Evolutionary conservation across 2,329 filamentous ascomycete genomes (phyloP).

Genomic region (Arthrinium phaeospermum): DNA sequence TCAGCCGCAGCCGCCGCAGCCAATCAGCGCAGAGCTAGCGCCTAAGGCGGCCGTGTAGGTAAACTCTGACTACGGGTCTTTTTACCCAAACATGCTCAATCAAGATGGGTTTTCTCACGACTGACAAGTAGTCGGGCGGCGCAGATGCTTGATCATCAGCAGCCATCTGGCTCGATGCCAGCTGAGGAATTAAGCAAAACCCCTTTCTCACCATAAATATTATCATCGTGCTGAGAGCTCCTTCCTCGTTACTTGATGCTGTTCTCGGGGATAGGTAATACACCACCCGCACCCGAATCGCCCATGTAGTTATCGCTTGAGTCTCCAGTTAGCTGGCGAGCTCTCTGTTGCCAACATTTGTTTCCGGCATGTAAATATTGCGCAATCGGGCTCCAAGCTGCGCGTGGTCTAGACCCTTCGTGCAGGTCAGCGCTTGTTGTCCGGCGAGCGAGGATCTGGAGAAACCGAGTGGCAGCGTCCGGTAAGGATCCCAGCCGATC

Average conservation of each 20-base stretch:
- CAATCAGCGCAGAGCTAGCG: background rate
- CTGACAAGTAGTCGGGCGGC: background rate
- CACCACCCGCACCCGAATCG: background rate
- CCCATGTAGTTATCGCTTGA: background rate
- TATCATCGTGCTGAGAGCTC: background rate
- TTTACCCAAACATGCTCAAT: background rate
- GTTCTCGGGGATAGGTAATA: background rate
- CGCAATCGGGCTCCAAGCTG: background rate
- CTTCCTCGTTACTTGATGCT: background rate
- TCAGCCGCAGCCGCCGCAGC: background rate
- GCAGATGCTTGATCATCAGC: conserved; percentile 11
- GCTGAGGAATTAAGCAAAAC: background rate
- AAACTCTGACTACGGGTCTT: background rate
- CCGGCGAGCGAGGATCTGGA: background rate
- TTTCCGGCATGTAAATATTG: background rate
- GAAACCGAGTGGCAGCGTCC: background rate
- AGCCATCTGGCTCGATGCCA: background rate
- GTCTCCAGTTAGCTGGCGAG: background rate
- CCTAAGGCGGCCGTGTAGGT: background rate
- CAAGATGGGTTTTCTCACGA: background rate
- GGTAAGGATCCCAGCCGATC: background rate
- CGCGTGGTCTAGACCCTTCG: background rate
- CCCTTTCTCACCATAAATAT: background rate
- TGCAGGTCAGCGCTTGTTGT: background rate
- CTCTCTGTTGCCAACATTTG: background rate